phyloP scores from a whole-genome alignment of 1,284 basidiomycete species.

The Earliella scabrosa region DNA sequence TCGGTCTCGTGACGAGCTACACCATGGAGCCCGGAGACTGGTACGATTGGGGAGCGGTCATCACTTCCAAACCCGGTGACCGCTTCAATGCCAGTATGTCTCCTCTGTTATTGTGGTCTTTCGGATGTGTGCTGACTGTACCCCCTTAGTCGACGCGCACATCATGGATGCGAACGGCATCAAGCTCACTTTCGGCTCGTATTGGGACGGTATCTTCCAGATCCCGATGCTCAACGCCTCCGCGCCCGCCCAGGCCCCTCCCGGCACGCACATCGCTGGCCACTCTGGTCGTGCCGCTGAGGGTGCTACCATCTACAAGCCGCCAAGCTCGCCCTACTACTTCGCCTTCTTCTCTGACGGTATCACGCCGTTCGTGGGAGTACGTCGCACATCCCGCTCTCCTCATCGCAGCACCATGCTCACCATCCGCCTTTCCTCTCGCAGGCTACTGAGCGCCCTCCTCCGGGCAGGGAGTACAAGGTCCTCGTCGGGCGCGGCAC shows the following conservation, averaged over 20 bases:
- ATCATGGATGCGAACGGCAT: conserved; percentile 11
- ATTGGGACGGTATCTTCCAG: conserved; percentile 12
- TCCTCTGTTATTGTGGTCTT: background rate
- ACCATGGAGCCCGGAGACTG: conserved; percentile 39
- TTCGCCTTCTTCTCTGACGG: conserved; percentile 9
- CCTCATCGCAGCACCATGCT: background rate
- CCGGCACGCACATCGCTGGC: conserved; percentile 3
- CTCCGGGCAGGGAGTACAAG: conserved; percentile 33
- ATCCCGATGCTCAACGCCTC: background rate
- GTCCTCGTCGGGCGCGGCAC: conserved; percentile 32
- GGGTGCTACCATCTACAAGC: conserved; percentile 4
- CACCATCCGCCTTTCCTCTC: background rate
- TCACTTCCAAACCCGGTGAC: conserved; percentile 32
- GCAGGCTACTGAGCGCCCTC: conserved; percentile 22
- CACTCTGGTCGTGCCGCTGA: conserved; percentile 1
- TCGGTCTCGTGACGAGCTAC: conserved; percentile 37
- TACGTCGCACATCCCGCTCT: background rate
- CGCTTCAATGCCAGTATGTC: conserved; percentile 34
- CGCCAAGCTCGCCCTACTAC: conserved; percentile 5
- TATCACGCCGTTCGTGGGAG: conserved; percentile 2
- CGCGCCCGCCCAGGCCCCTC: background rate
- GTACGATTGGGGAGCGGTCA: conserved; percentile 39
- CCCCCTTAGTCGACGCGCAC: conserved; percentile 17
- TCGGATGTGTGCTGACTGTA: background rate
- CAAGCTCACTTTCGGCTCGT: conserved; percentile 13